Conservation (phyloP, 2,329 filamentous ascomycete genomes). For the Fragosphaeria purpurea region DNA sequence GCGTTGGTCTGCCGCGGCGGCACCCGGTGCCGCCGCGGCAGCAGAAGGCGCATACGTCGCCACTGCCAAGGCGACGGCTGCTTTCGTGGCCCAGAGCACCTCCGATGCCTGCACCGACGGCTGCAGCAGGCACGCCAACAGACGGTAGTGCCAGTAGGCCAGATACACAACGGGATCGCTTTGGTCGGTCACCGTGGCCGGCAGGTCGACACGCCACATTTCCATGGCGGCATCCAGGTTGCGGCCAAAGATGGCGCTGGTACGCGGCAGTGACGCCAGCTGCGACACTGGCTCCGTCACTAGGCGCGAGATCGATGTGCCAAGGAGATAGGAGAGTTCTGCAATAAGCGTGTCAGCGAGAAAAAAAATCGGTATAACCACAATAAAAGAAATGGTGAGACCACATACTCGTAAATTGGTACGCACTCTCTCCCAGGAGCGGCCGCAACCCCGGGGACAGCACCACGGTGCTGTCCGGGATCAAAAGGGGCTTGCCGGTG, state of each 20-base stretch:
- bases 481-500: constrained; percentile 50
- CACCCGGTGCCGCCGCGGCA: background rate
- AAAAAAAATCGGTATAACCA: background rate
- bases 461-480: constrained; percentile 53
- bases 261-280: constrained; percentile 32
- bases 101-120: constrained; percentile 45
- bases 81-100: constrained; percentile 49
- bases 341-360: background rate
- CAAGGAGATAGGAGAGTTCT: constrained; percentile 22
- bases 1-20: constrained; percentile 11
- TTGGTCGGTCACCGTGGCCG: constrained; percentile 41
- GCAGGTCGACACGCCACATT: constrained; percentile 55
- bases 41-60: constrained; percentile 20
- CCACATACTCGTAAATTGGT: constrained; percentile 54
- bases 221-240: constrained; percentile 51
- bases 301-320: constrained; percentile 32
- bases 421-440: constrained; percentile 53
- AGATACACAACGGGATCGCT: constrained; percentile 51
- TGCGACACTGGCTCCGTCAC: constrained; percentile 12
- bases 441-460: constrained; percentile 48
- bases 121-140: constrained; percentile 52
- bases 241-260: constrained; percentile 34
- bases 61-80: constrained; percentile 49
- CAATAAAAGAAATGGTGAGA: background rate
- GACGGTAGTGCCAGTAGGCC: constrained; percentile 59